Conservation (phyloP, 2,329 filamentous ascomycete species). For the Neofusicoccum ribis region DNA sequence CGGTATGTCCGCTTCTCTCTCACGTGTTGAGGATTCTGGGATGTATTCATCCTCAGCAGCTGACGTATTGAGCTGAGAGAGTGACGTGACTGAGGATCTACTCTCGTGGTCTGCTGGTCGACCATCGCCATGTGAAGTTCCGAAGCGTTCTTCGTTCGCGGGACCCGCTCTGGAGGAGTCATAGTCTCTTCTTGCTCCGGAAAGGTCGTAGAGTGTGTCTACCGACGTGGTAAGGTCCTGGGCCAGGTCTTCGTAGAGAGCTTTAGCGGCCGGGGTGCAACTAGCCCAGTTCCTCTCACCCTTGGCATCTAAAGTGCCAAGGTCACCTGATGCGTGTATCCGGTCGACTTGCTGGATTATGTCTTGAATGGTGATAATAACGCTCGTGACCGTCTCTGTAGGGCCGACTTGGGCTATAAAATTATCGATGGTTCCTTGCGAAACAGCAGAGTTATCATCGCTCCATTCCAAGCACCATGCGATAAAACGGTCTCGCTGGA, state of each 20-base stretch:
- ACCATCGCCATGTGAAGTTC: too few species aligned
- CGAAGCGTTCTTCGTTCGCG: too few species aligned
- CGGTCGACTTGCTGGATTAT: slow-evolving; percentile 75
- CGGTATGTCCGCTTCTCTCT: too few species aligned
- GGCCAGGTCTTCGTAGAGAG: slow-evolving; percentile 73
- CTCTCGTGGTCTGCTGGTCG: too few species aligned
- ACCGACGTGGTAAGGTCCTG: slow-evolving; percentile 74
- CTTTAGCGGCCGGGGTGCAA: slow-evolving; percentile 66
- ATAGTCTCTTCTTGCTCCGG: slow-evolving; percentile 56
- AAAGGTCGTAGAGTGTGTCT: slow-evolving; percentile 77
- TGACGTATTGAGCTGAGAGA: too few species aligned
- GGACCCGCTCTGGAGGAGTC: too few species aligned
- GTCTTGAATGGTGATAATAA: slow-evolving; percentile 79
- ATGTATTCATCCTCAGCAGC: too few species aligned
- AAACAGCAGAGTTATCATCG: slow-evolving; percentile 58
- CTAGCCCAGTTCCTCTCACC: slow-evolving; percentile 39
- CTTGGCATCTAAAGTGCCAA: slow-evolving; percentile 33
- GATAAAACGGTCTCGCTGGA: slow-evolving; percentile 76
- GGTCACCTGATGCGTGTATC: slow-evolving; percentile 58
- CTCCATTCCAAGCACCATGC: slow-evolving; percentile 83
- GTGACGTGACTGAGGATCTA: too few species aligned
- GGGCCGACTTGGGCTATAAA: slow-evolving; percentile 67
- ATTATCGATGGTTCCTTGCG: slow-evolving; percentile 70
- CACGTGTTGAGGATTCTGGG: too few species aligned
- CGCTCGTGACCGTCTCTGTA: slow-evolving; percentile 74